Conservation (phyloP, 83 land plant species). For the Thuja plicata region DNA sequence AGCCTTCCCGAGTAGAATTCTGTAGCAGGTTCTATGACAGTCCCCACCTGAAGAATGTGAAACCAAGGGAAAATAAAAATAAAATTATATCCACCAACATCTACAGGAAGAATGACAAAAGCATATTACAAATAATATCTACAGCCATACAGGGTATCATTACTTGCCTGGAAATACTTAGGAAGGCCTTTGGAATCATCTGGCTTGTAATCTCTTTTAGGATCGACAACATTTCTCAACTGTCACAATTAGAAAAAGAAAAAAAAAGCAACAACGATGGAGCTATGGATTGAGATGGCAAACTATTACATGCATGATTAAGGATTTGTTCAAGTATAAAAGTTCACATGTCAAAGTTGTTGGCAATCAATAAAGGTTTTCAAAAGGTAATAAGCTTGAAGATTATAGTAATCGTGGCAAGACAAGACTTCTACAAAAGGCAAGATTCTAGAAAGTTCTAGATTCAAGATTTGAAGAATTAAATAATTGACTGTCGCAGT, state of each 20-base stretch:
- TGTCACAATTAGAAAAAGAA: constrained; percentile 26
- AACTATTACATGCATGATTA: too few species aligned
- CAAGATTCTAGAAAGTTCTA: too few species aligned
- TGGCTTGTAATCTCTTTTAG: constrained; percentile 90
- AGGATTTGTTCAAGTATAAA: too few species aligned
- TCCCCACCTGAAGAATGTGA: constrained; percentile 68
- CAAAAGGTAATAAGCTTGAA: too few species aligned
- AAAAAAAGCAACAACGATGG: too few species aligned
- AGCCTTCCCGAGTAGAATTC: constrained; percentile 85
- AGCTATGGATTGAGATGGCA: too few species aligned
- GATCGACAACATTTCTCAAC: constrained; percentile 87
- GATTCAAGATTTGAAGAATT: too few species aligned
- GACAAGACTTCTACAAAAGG: too few species aligned
- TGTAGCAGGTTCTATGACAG: constrained; percentile 76
- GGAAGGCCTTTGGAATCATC: constrained; percentile 76
- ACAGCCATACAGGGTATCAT: background rate
- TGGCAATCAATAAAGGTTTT: too few species aligned
- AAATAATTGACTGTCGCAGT: too few species aligned
- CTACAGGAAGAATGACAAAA: background rate
- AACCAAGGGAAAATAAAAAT: background rate
- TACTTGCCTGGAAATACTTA: constrained; percentile 87
- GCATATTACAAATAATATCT: background rate
- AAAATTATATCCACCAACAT: background rate
- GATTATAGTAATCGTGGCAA: too few species aligned
- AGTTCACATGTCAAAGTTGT: too few species aligned